Evolutionary conservation across 2,329 filamentous ascomycete species (phyloP).

Genomic region (Fusarium succisae): DNA sequence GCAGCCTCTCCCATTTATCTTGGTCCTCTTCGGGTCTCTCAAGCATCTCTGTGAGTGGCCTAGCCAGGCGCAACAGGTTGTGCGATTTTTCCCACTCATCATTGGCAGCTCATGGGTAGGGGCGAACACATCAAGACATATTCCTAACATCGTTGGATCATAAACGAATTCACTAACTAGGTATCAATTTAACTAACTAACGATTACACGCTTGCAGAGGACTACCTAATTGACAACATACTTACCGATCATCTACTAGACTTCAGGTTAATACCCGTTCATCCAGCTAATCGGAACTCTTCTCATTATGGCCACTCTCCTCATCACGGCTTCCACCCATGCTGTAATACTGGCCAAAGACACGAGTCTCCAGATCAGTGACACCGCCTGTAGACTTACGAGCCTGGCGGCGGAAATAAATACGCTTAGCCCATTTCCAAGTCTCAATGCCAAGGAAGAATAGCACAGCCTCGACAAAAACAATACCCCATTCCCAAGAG

Average conservation of each 20-base stretch:
- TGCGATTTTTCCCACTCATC: rapidly evolving
- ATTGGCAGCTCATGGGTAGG: too few species aligned
- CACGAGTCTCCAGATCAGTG: conserved; percentile 45
- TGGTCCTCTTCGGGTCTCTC: too few species aligned
- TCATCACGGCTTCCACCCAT: conserved; percentile 36
- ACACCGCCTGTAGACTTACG: conserved; percentile 32
- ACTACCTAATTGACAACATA: background rate
- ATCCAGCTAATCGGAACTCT: background rate
- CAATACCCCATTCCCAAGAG: conserved; percentile 69
- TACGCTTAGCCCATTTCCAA: conserved; percentile 68
- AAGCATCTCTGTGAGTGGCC: too few species aligned
- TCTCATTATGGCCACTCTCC: conserved; percentile 17
- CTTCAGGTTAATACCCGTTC: background rate
- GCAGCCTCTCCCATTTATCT: background rate
- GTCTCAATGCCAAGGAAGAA: conserved; percentile 67
- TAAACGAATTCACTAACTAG: background rate
- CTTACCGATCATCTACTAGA: background rate
- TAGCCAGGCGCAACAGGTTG: background rate
- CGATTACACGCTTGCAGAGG: background rate
- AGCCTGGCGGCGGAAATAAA: conserved; percentile 50
- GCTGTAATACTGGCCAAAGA: conserved; percentile 47
- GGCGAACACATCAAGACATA: too few species aligned
- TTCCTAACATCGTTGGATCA: background rate
- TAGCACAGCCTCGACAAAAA: conserved; percentile 62
- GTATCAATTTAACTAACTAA: background rate